These are phyloP conservation scores for Byssothecium circinans DNA, from an alignment of 2,329 filamentous ascomycete species.

Conservation along the genomic window DNA sequence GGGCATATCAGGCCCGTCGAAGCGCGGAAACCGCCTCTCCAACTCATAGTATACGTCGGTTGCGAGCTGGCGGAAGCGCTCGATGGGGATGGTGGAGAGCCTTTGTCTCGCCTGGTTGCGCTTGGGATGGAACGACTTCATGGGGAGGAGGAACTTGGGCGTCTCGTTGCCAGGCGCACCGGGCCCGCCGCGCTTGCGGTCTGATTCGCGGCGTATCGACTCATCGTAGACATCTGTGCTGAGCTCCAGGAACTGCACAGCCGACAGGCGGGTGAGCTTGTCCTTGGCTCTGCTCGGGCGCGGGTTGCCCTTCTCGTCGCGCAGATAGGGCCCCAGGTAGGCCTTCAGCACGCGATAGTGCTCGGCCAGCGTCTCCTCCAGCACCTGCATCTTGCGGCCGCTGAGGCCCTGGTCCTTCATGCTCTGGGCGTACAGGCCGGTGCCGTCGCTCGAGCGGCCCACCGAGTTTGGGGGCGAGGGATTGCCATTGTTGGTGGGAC, in stretches of 20 bases:
- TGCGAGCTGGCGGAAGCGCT: conserved; percentile 86
- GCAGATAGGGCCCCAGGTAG: conserved; percentile 70
- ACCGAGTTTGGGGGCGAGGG: conserved; percentile 89
- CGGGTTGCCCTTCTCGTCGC: conserved; percentile 73
- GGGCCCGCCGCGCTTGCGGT: conserved; percentile 48
- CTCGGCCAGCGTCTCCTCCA: conserved; percentile 73
- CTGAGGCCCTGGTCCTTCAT: conserved; percentile 61
- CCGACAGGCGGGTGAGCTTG: conserved; percentile 85
- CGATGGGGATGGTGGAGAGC: conserved; percentile 82
- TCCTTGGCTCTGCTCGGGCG: conserved; percentile 89
- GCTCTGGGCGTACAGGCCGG: conserved; percentile 60
- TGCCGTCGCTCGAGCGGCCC: conserved; percentile 80
- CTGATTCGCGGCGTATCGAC: conserved; percentile 79
- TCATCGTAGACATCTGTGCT: conserved; percentile 98
- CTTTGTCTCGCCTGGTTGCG: conserved; percentile 97
- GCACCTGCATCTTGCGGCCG: conserved; percentile 59
- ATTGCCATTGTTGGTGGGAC: conserved; percentile 49
- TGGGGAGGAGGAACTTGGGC: conserved; percentile 72
- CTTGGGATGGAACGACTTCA: conserved; percentile 90
- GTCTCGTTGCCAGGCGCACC: conserved; percentile 51
- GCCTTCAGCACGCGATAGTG: conserved; percentile 80
- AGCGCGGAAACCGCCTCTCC: conserved; percentile 84
- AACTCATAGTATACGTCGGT: conserved; percentile 96
- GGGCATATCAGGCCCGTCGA: conserved; percentile 69
- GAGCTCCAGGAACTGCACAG: conserved; percentile 94